A percentile compares a stretch with the other conserved stretches of the same genome.
These are phyloP conservation scores for Nymphaea thermarum DNA, from an alignment of 164 flowering plant species.

Conservation along the genomic window DNA sequence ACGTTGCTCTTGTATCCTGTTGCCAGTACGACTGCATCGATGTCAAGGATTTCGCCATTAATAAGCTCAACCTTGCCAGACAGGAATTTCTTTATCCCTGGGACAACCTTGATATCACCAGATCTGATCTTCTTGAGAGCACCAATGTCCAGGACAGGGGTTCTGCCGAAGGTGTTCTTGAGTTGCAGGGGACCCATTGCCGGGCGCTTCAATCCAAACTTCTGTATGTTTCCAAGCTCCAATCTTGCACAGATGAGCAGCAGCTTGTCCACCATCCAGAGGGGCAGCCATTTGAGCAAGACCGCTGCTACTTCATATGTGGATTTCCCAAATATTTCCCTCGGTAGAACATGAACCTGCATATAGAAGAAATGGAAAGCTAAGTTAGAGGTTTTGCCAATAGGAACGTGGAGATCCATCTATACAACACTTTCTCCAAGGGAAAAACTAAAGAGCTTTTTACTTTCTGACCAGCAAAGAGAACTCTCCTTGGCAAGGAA, in stretches of 20 bases:
- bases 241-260: constrained; percentile 42
- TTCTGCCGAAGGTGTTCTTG: constrained; percentile 54
- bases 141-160: constrained; percentile 84
- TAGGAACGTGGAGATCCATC: no score
- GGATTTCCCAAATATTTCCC: constrained; percentile 58
- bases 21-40: constrained; percentile 68
- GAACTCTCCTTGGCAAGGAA: no score
- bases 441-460: no score
- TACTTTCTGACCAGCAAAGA: no score
- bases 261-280: constrained; percentile 51
- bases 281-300: constrained; percentile 56
- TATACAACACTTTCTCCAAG: no score
- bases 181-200: constrained; percentile 55
- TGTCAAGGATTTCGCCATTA: constrained; percentile 39
- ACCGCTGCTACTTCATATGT: constrained; percentile 42
- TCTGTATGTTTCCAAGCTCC: constrained; percentile 42
- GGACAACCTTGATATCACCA: constrained; percentile 67
- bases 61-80: constrained; percentile 39
- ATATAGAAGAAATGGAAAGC: no score
- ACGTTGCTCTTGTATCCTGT: constrained; percentile 92
- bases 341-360: constrained; percentile 80
- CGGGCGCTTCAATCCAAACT: constrained; percentile 66
- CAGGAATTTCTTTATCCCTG: constrained; percentile 47
- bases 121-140: constrained; percentile 56
- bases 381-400: no score